Conservation (phyloP, 106 monocot genomes). For the Platanthera zijinensis region DNA sequence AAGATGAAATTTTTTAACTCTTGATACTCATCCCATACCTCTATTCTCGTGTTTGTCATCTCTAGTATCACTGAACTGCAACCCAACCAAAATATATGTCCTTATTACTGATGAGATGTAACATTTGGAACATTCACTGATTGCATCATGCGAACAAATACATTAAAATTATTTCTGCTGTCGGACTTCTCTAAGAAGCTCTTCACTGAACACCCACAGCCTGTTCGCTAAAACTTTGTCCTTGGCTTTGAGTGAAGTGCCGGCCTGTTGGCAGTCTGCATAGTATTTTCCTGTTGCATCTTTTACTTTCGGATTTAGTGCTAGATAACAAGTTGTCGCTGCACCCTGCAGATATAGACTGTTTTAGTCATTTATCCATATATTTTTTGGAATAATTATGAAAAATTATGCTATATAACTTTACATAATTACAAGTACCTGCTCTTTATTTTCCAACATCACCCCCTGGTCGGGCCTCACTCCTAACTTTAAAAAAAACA, state of each 20-base stretch:
- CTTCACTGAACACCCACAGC: conserved; percentile 26
- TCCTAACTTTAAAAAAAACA: too few species aligned
- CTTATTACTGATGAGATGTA: background rate
- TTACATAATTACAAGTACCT: too few species aligned
- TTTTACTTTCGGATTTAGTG: conserved; percentile 19
- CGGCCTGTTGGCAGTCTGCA: conserved; percentile 25
- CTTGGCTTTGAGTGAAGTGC: conserved; percentile 10
- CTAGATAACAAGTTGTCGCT: conserved; percentile 38
- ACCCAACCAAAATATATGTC: background rate
- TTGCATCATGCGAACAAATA: background rate
- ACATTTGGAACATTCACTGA: background rate
- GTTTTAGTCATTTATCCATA: too few species aligned
- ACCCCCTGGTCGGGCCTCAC: too few species aligned
- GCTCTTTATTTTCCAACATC: too few species aligned
- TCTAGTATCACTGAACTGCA: too few species aligned
- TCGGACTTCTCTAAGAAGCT: conserved; percentile 12
- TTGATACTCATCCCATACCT: too few species aligned
- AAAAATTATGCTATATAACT: too few species aligned
- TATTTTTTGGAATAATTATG: too few species aligned
- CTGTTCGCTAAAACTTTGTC: conserved; percentile 16
- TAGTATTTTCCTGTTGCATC: conserved; percentile 30
- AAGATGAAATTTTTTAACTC: too few species aligned
- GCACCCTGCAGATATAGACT: conserved; percentile 1
- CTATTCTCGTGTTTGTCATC: too few species aligned
- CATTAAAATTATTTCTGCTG: background rate